Conservation (phyloP, 148 eudicot species). For the Fagopyrum esculentum region DNA sequence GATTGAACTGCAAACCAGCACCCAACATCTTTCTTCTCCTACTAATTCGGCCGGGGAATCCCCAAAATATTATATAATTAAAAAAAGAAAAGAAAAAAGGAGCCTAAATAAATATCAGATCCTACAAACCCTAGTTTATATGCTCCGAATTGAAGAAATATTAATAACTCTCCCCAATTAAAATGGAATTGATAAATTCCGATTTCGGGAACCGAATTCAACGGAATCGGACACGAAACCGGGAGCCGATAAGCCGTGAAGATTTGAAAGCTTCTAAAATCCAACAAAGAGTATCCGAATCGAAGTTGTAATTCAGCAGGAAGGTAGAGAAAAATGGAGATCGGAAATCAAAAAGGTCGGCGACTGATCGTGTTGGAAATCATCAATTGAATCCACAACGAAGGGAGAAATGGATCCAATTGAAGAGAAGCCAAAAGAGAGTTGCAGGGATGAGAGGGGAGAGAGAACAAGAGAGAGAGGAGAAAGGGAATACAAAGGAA, state of each 20-base stretch:
- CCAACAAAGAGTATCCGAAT: constrained; percentile 1
- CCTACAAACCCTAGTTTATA: constrained; percentile 4
- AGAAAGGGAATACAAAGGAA: not conserved
- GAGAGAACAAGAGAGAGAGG: constrained; percentile 2
- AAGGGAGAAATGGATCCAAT: constrained; percentile 12
- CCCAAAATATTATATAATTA: not conserved
- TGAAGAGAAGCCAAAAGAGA: constrained; percentile 9
- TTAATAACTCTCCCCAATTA: not conserved
- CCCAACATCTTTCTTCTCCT: constrained; percentile 31
- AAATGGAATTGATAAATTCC: not conserved
- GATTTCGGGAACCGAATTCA: constrained; percentile 7
- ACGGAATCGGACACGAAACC: constrained; percentile 4
- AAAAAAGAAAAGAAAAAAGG: not conserved
- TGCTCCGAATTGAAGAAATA: not conserved
- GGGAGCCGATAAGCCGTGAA: not conserved
- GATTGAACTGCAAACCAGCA: constrained; percentile 42
- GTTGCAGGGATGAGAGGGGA: constrained; percentile 8
- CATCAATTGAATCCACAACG: constrained; percentile 14
- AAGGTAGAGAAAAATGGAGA: not conserved
- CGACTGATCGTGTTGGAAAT: constrained; percentile 3
- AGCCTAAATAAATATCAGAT: not conserved
- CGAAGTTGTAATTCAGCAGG: not conserved
- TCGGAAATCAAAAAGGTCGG: constrained; percentile 12
- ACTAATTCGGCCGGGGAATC: not conserved
- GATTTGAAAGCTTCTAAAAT: constrained; percentile 2